phyloP scores from a whole-genome alignment of 1,284 basidiomycete genomes.

The Tausonia pullulans region DNA sequence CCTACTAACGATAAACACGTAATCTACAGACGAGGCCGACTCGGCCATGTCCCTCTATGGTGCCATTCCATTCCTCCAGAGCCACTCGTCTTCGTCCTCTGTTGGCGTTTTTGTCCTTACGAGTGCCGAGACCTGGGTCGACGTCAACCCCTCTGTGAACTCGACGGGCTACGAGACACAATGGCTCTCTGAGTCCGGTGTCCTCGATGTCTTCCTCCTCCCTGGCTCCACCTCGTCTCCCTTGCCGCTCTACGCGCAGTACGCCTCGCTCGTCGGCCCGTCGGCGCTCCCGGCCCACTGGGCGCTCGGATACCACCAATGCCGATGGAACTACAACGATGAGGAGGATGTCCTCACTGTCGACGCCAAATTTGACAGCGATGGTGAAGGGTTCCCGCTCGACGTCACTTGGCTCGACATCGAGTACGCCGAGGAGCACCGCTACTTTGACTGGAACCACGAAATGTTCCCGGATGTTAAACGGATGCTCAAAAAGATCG shows the following conservation, averaged over 20 bases:
- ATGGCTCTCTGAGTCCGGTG: constrained; percentile 94
- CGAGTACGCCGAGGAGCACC: constrained; percentile 86
- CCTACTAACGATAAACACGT: neutral
- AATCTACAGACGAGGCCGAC: constrained; percentile 53
- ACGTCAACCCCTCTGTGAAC: constrained; percentile 44
- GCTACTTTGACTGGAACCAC: constrained; percentile 95
- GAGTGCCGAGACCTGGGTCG: constrained; percentile 91
- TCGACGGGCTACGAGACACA: constrained; percentile 56
- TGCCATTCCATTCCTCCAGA: constrained; percentile 84
- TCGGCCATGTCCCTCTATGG: constrained; percentile 88
- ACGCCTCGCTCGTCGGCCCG: constrained; percentile 71
- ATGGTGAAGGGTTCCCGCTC: constrained; percentile 59
- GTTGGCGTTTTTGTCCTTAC: constrained; percentile 87
- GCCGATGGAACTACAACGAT: constrained; percentile 95
- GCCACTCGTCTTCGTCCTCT: constrained; percentile 66
- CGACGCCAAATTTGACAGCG: constrained; percentile 76
- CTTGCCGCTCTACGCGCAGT: constrained; percentile 70
- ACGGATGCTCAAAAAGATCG: constrained; percentile 82
- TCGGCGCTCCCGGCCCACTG: constrained; percentile 80
- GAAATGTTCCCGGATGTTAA: constrained; percentile 87
- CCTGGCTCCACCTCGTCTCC: constrained; percentile 64
- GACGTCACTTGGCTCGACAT: constrained; percentile 99
- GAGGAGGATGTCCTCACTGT: constrained; percentile 82
- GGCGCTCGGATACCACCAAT: constrained; percentile 92
- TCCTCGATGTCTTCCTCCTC: constrained; percentile 86